Base-by-base conservation (phyloP, 2,329 filamentous ascomycete genomes). In the Neofusicoccum sp. region DNA sequence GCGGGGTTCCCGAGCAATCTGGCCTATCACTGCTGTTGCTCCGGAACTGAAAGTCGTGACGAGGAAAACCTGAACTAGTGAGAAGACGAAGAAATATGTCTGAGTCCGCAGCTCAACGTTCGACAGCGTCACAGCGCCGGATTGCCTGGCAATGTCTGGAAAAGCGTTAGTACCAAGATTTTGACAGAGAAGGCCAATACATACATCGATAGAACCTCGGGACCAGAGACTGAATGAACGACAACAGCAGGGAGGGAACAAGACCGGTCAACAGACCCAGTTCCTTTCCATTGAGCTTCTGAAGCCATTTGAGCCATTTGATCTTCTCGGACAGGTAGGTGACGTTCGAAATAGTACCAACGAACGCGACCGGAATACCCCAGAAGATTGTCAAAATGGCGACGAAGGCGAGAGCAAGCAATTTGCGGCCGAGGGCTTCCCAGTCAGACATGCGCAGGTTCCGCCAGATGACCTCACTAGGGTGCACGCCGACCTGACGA, bases 391-490 rank as follows among this genome's bases (percentile, higher is more conserved):
- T 75, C 65, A 78, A 69, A 11, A 73, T 70, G 38, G 68, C 65
- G 58, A 79, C 70, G 62, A 79, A 72, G 6, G 70, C 69, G 3
- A 75, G 77, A 20, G 72, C 72, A n/a, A 68, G 57, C 4, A 69
- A 58, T 63, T 70, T 74, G 38, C 72, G 64, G 45, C 64, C 61
- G 63, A 66, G 61, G 24, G 72, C 69, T 61, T 74, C 73, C 65
- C 65, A 68, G 31, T 62, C 62, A 0, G 70, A 67, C 65, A 78
- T 75, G 11, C 74, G 69, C 31, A 81, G 63, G 59, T 80, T 80
- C 36, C 72, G 68, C 79, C 79, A 81, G 0, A 81, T 70, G 6
- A 81, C 74, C 61, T 81, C 78, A 36, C 76, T 72, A 1, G 79
- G 79, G 57, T 74, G 66, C 1, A 80, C 72, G 61, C 76, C 77